These are phyloP conservation scores for Pseudonitzschia pungens DNA, from an alignment of 108 stramenopile species.

Conservation along the genomic window DNA sequence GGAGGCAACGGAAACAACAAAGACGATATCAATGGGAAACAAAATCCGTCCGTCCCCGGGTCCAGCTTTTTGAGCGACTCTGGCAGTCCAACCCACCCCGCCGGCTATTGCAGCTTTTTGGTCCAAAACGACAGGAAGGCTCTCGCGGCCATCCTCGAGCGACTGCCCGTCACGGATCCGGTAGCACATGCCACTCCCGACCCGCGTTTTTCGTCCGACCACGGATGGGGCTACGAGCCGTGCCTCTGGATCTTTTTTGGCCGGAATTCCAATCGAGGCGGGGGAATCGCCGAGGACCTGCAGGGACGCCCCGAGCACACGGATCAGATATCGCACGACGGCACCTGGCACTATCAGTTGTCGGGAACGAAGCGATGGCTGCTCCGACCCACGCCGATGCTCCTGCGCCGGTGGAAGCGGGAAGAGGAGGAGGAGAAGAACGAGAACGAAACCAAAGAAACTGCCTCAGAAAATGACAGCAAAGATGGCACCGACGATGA, in stretches of 20 bases:
- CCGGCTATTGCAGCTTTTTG: constrained; percentile 82
- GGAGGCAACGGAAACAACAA: constrained; percentile 9
- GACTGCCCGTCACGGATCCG: constrained; percentile 46
- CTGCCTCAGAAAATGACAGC: background rate
- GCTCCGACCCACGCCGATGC: constrained; percentile 67
- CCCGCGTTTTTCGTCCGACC: background rate
- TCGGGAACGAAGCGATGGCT: constrained; percentile 78
- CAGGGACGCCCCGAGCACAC: constrained; percentile 86
- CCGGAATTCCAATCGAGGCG: constrained; percentile 27
- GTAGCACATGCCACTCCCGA: background rate
- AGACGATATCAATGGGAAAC: constrained; percentile 22
- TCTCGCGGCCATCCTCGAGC: constrained; percentile 32
- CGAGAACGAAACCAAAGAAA: background rate
- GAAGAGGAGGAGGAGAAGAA: background rate
- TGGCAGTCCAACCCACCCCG: background rate
- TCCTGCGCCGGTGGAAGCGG: constrained; percentile 44
- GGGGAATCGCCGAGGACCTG: constrained; percentile 21
- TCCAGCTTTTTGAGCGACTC: constrained; percentile 38
- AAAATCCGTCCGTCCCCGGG: constrained; percentile 28
- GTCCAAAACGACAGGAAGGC: constrained; percentile 60
- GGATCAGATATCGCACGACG: constrained; percentile 84
- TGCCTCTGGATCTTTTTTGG: constrained; percentile 69
- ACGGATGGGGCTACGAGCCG: constrained; percentile 41
- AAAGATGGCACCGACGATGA: background rate
- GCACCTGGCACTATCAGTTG: constrained; percentile 89